Base-by-base conservation (phyloP, 2,329 filamentous ascomycete genomes). In the Teratosphaeriaceae sp. region DNA sequence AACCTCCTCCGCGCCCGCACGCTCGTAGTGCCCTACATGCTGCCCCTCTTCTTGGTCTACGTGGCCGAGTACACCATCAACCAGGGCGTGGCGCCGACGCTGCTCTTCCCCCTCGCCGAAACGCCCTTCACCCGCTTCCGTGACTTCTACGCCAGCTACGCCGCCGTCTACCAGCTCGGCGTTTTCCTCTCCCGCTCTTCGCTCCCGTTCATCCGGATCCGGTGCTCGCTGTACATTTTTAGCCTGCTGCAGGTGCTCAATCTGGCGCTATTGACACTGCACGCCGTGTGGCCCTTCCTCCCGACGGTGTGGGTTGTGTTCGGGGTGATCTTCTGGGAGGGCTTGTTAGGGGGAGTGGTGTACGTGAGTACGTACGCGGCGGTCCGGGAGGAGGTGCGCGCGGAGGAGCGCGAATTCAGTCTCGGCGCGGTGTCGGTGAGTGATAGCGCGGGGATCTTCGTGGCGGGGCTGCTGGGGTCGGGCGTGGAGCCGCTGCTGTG, bases 51-150 rank as follows among this genome's bases (percentile, higher is more conserved):
- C 24, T 70, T 97, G 13, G 92, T 98, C 22, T 98, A 96, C 63
- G 78, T 97, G 26, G 88, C 89, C 44, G 92, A 98, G 69, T 98
- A 98, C 63, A 94, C 86, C 43, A 96, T 97, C 65, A 97, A 97
- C 68, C 89, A 95, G 69, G 90, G 89, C 26, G 88, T 97, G 1
- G 75, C 88, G 0, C 90, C 92, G 1, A 95, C 88, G 0, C 72
- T 97, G 0, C 76, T 98, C 3, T 98, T 95, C 60, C 88, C 89
- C 0, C 72, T 96, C 1, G 60, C 73, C 1, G 66, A 76, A 9
- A 84, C 85, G 1, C 92, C 92, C 0, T 97, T 97, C 62, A 67
- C 71, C 23, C 78, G 87, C 53, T 92, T 82, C 61, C 82, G 90
- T 29, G 84, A 82, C 23, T 97, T 96, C 63, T 98, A 98, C 58